These are phyloP conservation scores for Bipolaris zeicola DNA, from an alignment of 2,329 filamentous ascomycete species.

Conservation along the genomic window DNA sequence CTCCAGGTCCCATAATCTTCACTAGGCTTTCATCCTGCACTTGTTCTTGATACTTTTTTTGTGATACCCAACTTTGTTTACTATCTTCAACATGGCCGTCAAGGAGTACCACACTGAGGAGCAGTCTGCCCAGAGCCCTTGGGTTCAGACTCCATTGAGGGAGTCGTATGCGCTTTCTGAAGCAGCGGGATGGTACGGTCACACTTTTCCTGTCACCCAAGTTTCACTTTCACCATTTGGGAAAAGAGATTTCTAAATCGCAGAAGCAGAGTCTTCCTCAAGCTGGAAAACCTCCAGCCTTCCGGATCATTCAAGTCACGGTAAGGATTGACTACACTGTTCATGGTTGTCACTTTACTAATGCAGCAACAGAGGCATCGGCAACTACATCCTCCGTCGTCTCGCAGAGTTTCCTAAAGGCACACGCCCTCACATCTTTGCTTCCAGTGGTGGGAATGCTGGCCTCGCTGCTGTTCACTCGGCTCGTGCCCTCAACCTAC, in stretches of 20 bases:
- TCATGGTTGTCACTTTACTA: constrained; percentile 9
- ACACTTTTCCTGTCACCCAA: constrained; percentile 24
- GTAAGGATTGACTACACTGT: constrained; percentile 27
- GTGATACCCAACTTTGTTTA: constrained; percentile 14
- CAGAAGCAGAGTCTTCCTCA: constrained; percentile 76
- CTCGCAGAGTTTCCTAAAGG: constrained; percentile 47
- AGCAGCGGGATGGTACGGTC: constrained; percentile 71
- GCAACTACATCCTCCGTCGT: constrained; percentile 68
- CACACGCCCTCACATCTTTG: constrained; percentile 71
- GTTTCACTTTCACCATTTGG: neutral
- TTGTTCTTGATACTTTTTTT: constrained; percentile 11
- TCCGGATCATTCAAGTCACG: constrained; percentile 83
- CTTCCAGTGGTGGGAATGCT: constrained; percentile 81
- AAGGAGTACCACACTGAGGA: constrained; percentile 28
- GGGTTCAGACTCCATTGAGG: constrained; percentile 74
- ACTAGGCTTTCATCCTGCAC: neutral
- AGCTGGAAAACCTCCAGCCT: constrained; percentile 84
- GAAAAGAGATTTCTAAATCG: constrained; percentile 47
- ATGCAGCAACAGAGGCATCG: constrained; percentile 60
- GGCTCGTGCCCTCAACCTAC: constrained; percentile 65
- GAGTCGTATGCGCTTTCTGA: constrained; percentile 70
- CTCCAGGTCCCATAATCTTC: neutral
- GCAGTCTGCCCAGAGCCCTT: constrained; percentile 53
- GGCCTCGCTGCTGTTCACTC: constrained; percentile 81
- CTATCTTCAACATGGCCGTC: constrained; percentile 31